phyloP scores from a whole-genome alignment of 352 stramenopile species.

The Chrysophaeum taylorii region DNA sequence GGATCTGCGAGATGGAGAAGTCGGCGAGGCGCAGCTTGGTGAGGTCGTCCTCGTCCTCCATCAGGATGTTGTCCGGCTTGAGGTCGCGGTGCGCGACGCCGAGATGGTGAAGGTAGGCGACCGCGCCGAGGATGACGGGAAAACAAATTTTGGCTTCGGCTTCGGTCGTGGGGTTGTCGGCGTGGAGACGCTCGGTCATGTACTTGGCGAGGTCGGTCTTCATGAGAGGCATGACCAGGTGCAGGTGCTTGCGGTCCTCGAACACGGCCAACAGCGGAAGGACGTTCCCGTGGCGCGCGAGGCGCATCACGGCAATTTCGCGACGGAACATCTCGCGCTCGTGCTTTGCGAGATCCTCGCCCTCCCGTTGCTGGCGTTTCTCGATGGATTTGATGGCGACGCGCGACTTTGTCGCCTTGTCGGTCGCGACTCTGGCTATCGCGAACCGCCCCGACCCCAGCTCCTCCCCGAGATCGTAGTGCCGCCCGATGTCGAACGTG shows the following conservation, averaged over 20 bases:
- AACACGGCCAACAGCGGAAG: conserved; percentile 65
- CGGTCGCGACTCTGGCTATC: background rate
- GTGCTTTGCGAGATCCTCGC: conserved; percentile 21
- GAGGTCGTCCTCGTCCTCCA: conserved; percentile 47
- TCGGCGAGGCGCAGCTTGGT: conserved; percentile 68
- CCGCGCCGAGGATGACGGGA: conserved; percentile 47
- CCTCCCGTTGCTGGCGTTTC: conserved; percentile 43
- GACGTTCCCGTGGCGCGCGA: conserved; percentile 55
- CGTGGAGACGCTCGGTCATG: conserved; percentile 75
- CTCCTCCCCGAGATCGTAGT: conserved; percentile 70
- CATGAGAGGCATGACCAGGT: conserved; percentile 82
- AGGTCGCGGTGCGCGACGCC: conserved; percentile 76
- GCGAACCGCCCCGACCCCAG: conserved; percentile 72
- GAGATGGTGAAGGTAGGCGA: conserved; percentile 75
- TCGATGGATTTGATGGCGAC: conserved; percentile 1
- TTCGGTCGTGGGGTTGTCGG: conserved; percentile 63
- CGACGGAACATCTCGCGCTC: conserved; percentile 76
- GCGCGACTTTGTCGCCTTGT: too few species aligned
- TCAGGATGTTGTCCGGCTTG: conserved; percentile 49
- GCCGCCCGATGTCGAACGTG: conserved; percentile 71
- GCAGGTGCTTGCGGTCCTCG: conserved; percentile 73
- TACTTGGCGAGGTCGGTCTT: conserved; percentile 72
- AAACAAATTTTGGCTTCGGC: conserved; percentile 58
- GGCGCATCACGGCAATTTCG: conserved; percentile 82
- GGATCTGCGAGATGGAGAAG: conserved; percentile 80